Evolutionary conservation across 176 grass and related monocot species (phyloP).

Genomic region (Oryza coarctata): DNA sequence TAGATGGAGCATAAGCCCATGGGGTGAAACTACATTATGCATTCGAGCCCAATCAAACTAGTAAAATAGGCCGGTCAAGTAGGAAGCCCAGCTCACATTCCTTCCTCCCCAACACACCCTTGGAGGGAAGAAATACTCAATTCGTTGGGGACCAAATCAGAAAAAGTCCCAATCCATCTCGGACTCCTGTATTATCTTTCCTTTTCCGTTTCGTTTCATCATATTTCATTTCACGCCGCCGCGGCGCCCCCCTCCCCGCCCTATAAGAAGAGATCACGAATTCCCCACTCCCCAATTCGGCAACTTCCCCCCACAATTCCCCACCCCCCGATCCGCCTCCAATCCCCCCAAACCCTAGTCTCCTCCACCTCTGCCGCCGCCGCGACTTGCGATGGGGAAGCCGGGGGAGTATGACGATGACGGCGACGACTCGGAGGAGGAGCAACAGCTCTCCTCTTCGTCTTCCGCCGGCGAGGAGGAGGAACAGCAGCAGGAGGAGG

Average conservation of each 20-base stretch:
- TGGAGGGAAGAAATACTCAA: neutral
- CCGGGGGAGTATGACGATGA: constrained; percentile 38
- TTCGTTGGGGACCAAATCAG: neutral
- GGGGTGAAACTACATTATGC: no score
- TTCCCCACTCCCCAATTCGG: neutral
- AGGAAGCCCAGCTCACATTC: neutral
- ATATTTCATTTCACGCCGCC: neutral
- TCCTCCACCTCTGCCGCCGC: neutral
- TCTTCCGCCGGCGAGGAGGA: constrained; percentile 30
- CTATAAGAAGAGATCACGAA: neutral
- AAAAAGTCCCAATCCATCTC: no score
- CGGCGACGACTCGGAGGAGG: constrained; percentile 5
- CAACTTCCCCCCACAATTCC: neutral
- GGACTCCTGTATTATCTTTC: no score
- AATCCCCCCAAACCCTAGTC: constrained; percentile 15
- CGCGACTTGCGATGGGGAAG: constrained; percentile 33
- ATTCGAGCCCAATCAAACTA: no score
- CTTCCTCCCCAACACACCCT: neutral
- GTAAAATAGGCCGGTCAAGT: no score
- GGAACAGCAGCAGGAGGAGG: constrained; percentile 25
- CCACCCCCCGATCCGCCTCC: neutral
- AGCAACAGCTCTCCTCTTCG: constrained; percentile 26
- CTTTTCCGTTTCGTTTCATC: neutral
- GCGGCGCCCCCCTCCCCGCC: neutral
- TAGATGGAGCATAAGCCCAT: no score